Base-by-base conservation (phyloP, 768 basidiomycete species). In the Paxillus rubicundulus region DNA sequence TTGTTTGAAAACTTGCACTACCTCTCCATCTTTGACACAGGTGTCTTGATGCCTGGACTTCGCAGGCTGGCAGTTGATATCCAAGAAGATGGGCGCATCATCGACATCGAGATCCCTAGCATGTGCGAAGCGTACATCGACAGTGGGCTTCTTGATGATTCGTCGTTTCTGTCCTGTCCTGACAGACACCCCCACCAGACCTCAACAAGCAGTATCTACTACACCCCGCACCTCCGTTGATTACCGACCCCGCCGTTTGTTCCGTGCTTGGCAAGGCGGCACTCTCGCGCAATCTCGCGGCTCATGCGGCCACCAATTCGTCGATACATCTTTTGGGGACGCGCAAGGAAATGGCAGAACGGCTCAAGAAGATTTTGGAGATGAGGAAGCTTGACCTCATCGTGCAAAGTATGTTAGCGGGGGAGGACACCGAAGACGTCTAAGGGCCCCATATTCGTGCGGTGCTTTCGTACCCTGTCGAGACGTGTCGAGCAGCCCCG, bases 1-100 rank as follows among this genome's bases (percentile, higher is more conserved):
- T 50, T 80, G 17, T 71, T 86, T 30, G 62, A 62, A 9, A 77
- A 72, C 47, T 72, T 87, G 6, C 62, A 65, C 1, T 78, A 74
- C 53, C 72, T 87, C 21, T 77, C 78, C 4, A 72, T 86, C 36
- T 60, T 76, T 13, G 82, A 74, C 42, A 87, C 85, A 2, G 58
- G 70, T 17, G 72, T 87, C 52, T 69, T 71, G 28, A 86, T 87
- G 78, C 62, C 65, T 2, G 86, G 86, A 3, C 66, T 87, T 27
- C 79, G 85, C 27, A 74, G 72, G 9, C 68, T 86, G 21, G 77
- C 78, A 0, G 56, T 59, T 10, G 57, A 57, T 8, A 70, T 79
- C 39, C 53, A 65, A 47, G 56, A 65, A 33, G 73, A 75, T 21
- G 62, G 67, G 13, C 73, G 77, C 5, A 50, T 70, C 17, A 70